These are phyloP conservation scores for Chaetomium sp. DNA, from an alignment of 2,329 filamentous ascomycete genomes.

Conservation along the genomic window DNA sequence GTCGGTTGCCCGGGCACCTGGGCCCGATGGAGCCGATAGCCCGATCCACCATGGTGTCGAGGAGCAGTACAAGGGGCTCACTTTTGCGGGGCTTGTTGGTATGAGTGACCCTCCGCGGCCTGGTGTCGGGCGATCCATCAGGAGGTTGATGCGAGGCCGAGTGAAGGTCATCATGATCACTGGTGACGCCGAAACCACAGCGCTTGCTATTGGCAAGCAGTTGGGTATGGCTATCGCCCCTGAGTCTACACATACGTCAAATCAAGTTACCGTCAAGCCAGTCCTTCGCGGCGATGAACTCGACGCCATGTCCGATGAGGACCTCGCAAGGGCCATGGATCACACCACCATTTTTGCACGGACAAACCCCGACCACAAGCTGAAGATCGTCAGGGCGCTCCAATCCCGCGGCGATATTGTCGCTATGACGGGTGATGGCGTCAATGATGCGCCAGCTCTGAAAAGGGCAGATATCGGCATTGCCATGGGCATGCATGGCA, in stretches of 20 bases:
- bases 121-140: constrained; percentile 82
- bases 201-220: constrained; percentile 86
- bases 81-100: constrained; percentile 86
- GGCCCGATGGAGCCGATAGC: constrained; percentile 34
- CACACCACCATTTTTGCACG: constrained; percentile 92
- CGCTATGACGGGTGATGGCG: constrained; percentile 97
- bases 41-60: constrained; percentile 47
- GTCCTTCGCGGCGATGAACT: constrained; percentile 87
- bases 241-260: constrained; percentile 44
- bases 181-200: constrained; percentile 90
- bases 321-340: constrained; percentile 76
- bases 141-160: constrained; percentile 83
- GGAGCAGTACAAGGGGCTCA: constrained; percentile 73
- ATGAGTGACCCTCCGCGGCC: constrained; percentile 96
- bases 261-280: constrained; percentile 56
- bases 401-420: constrained; percentile 93
- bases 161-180: constrained; percentile 99
- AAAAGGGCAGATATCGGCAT: constrained; percentile 98
- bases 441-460: constrained; percentile 92
- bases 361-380: constrained; percentile 94
- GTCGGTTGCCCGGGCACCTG: constrained; percentile 44
- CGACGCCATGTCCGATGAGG: constrained; percentile 82
- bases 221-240: constrained; percentile 81
- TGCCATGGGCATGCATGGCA: constrained; percentile 90
- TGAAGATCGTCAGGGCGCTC: constrained; percentile 90